Conservation (phyloP, 768 basidiomycete genomes). For the Russula sp. region DNA sequence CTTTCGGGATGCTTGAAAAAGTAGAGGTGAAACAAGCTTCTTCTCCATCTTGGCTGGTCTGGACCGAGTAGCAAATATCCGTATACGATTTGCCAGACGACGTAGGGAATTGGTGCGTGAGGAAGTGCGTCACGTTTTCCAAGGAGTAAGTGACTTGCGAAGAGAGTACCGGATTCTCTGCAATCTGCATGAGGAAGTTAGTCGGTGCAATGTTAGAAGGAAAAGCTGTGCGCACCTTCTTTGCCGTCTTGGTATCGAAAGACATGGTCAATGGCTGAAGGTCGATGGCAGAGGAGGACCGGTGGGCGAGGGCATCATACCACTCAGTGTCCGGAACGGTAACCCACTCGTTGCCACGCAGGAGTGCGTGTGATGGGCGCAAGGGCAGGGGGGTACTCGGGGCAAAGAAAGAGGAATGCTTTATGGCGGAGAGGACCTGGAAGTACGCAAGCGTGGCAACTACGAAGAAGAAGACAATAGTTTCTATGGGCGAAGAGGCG, state of each 20-base stretch:
- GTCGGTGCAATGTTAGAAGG: not conserved
- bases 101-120: constrained; percentile 43
- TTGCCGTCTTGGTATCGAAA: constrained; percentile 42
- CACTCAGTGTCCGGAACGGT: constrained; percentile 55
- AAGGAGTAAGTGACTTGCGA: constrained; percentile 46
- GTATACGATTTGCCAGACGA: constrained; percentile 48
- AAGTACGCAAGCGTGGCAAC: constrained; percentile 93
- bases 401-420: constrained; percentile 79
- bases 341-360: constrained; percentile 59
- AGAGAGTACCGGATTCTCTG: constrained; percentile 25
- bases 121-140: constrained; percentile 50
- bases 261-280: constrained; percentile 73
- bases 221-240: constrained; percentile 35
- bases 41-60: constrained; percentile 26
- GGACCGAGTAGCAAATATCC: constrained; percentile 48
- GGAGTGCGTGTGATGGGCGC: constrained; percentile 55
- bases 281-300: constrained; percentile 47
- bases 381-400: constrained; percentile 48
- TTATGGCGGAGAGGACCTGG: constrained; percentile 86
- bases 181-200: constrained; percentile 15
- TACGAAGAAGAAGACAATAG: constrained; percentile 86
- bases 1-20: constrained; percentile 38
- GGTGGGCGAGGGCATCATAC: constrained; percentile 38
- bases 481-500: constrained; percentile 79
- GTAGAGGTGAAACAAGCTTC: constrained; percentile 44